A percentile compares a stretch with the other conserved stretches of the same genome.
phyloP scores from a whole-genome alignment of 192 early-diverging fungal species.

The Entomortierella lignicola region DNA sequence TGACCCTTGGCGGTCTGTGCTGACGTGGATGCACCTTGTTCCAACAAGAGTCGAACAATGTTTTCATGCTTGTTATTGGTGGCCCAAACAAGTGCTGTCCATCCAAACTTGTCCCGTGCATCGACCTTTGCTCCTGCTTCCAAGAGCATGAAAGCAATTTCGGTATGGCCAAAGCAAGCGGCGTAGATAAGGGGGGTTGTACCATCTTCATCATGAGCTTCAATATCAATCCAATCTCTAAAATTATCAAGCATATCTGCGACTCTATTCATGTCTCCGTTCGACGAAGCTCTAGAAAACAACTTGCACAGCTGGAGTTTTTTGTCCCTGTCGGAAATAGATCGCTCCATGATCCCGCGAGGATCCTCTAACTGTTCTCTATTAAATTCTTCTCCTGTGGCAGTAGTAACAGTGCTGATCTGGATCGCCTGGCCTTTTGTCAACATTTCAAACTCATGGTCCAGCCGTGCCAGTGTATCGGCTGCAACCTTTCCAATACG shows the following conservation, averaged over 20 bases:
- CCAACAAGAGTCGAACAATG: slow-evolving; percentile 79
- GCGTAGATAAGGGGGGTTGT: slow-evolving; percentile 90
- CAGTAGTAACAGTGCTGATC: slow-evolving; percentile 25
- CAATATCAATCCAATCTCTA: slow-evolving; percentile 75
- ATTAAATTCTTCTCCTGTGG: slow-evolving; percentile 30
- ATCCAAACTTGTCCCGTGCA: slow-evolving; percentile 83
- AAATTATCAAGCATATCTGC: slow-evolving; percentile 68
- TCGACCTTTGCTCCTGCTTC: slow-evolving; percentile 80
- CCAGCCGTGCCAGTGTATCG: slow-evolving; percentile 38
- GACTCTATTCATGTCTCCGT: slow-evolving; percentile 77
- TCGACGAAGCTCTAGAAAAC: slow-evolving; percentile 77
- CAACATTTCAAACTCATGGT: slow-evolving; percentile 46
- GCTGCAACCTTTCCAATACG: slow-evolving; percentile 7
- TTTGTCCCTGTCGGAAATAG: slow-evolving; percentile 65
- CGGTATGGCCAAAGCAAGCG: slow-evolving; percentile 85
- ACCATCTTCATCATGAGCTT: slow-evolving; percentile 88
- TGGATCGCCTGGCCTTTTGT: slow-evolving; percentile 49
- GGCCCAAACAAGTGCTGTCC: slow-evolving; percentile 94
- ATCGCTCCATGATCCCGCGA: slow-evolving; percentile 45
- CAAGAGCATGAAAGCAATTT: slow-evolving; percentile 77
- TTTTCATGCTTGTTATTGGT: slow-evolving; percentile 82
- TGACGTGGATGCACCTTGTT: slow-evolving; percentile 78
- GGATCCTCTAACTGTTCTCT: slow-evolving; percentile 52
- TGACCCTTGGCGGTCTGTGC: slow-evolving; percentile 76
- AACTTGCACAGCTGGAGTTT: slow-evolving; percentile 67